A percentile compares a stretch with the other conserved stretches of the same genome.
These are phyloP conservation scores for Puccinia horiana DNA, from an alignment of 1,284 basidiomycete species.

Conservation along the genomic window DNA sequence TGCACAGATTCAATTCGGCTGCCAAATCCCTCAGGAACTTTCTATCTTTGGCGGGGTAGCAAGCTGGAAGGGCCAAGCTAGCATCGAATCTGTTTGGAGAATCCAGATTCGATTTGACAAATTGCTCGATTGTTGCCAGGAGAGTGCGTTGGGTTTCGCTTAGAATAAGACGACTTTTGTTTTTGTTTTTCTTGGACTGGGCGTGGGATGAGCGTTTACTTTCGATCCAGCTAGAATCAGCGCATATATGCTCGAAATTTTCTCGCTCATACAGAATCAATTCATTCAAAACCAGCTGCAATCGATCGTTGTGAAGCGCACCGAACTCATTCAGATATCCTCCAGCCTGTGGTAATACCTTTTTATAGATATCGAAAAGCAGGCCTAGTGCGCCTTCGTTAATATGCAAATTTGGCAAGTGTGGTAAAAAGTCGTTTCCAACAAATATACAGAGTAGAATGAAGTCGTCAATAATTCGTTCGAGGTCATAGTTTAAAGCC, in stretches of 20 bases:
- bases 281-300: conserved; percentile 85
- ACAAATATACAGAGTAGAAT: conserved; percentile 58
- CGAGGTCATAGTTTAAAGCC: conserved; percentile 56
- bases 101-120: conserved; percentile 62
- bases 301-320: conserved; percentile 73
- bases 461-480: conserved; percentile 59
- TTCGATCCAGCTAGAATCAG: conserved; percentile 84
- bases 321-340: conserved; percentile 94
- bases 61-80: conserved; percentile 55
- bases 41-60: conserved; percentile 63
- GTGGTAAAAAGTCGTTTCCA: conserved; percentile 58
- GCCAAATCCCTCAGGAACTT: conserved; percentile 74
- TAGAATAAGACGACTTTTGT: conserved; percentile 41
- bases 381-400: conserved; percentile 58
- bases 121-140: conserved; percentile 73
- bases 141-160: conserved; percentile 69
- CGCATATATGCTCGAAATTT: conserved; percentile 84
- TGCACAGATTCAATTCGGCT: conserved; percentile 70
- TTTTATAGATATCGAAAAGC: conserved; percentile 58
- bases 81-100: conserved; percentile 55
- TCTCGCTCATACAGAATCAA: conserved; percentile 81
- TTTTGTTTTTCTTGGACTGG: conserved; percentile 55
- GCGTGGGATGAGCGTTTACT: conserved; percentile 73
- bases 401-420: conserved; percentile 59
- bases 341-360: conserved; percentile 61